Evolutionary conservation across 2,329 filamentous ascomycete species (phyloP).

Genomic region (Aureobasidium leucospermi): DNA sequence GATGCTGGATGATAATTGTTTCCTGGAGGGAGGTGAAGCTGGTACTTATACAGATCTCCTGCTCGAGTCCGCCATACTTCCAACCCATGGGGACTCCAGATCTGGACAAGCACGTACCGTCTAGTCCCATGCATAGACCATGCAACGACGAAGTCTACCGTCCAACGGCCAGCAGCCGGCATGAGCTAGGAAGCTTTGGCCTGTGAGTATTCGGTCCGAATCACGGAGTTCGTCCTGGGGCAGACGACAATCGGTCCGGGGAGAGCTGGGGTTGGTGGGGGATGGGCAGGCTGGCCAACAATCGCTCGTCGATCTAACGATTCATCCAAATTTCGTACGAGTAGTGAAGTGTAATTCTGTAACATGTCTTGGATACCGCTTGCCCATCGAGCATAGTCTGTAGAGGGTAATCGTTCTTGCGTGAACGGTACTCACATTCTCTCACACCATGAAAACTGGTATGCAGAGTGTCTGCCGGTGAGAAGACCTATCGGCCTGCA

Average conservation of each 20-base stretch:
- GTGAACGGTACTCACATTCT: not conserved
- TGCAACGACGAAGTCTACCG: conserved; percentile 9
- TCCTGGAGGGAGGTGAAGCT: not conserved
- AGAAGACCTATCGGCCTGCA: not conserved
- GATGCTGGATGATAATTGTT: conserved; percentile 7
- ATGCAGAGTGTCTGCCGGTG: not conserved
- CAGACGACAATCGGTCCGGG: conserved; percentile 5
- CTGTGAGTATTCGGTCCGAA: conserved; percentile 2
- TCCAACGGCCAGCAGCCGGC: not conserved
- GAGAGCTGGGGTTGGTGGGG: conserved; percentile 7
- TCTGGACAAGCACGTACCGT: conserved; percentile 10
- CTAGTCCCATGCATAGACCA: conserved; percentile 8
- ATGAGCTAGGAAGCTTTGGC: not conserved
- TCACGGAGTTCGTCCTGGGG: not conserved
- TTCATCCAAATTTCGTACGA: not conserved
- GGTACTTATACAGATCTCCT: conserved; percentile 10
- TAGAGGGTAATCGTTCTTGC: not conserved
- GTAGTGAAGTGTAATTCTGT: not conserved
- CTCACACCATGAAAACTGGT: not conserved
- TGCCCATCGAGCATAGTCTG: not conserved
- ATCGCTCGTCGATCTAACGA: conserved; percentile 10
- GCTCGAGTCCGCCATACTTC: not conserved
- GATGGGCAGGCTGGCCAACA: not conserved
- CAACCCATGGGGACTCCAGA: conserved; percentile 14
- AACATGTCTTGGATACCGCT: not conserved